Conservation (phyloP, 1,284 basidiomycete genomes). For the Ceratobasidium sp. region DNA sequence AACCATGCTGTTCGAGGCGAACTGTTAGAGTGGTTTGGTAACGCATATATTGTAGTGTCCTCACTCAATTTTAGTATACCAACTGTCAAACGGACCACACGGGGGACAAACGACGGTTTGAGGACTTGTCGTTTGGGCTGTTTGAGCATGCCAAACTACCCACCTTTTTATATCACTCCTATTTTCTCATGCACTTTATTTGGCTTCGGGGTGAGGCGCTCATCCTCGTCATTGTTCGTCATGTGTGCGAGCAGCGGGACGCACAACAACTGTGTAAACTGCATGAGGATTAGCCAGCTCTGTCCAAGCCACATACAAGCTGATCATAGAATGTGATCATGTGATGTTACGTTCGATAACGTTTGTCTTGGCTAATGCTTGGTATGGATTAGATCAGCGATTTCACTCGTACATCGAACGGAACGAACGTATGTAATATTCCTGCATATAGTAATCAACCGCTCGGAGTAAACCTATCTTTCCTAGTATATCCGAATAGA, state of each 20-base stretch:
- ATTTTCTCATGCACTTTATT: not conserved
- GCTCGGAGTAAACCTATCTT: not conserved
- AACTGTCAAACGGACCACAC: not conserved
- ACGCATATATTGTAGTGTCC: not conserved
- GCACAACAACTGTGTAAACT: slow-evolving; percentile 5
- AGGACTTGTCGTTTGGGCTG: not conserved
- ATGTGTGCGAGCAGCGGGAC: not conserved
- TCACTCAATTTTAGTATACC: not conserved
- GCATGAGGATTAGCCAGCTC: slow-evolving; percentile 4
- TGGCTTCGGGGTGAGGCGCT: not conserved
- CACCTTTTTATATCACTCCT: not conserved
- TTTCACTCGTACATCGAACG: not conserved
- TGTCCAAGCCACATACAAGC: not conserved
- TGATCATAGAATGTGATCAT: not conserved
- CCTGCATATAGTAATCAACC: not conserved
- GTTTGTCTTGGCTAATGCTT: slow-evolving; percentile 2
- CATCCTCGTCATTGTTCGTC: slow-evolving; percentile 7
- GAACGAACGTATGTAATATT: not conserved
- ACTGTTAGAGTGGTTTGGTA: not conserved
- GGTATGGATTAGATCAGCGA: not conserved
- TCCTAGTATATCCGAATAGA: not conserved
- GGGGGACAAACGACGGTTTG: not conserved
- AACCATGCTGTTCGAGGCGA: slow-evolving; percentile 1
- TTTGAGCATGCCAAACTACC: not conserved
- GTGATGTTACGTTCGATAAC: not conserved